Percentiles rank a stretch among this genome's conserved stretches.
Conservation (phyloP, 1,284 basidiomycete genomes). For the Cystobasidium pallidum region DNA sequence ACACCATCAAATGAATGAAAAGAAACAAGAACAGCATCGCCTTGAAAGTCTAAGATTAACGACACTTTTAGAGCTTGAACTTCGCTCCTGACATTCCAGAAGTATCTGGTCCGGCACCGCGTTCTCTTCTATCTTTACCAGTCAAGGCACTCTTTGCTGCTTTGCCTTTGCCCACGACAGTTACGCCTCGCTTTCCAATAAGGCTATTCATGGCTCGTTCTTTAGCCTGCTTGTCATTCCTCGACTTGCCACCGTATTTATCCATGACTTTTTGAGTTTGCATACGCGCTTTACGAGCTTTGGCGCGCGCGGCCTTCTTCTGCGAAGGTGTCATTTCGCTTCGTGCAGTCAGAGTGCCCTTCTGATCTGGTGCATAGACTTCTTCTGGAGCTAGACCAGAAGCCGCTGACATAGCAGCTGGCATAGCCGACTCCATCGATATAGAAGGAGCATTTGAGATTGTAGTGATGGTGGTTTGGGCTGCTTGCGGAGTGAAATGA, state of each 20-base stretch:
- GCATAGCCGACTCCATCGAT: conserved; percentile 87
- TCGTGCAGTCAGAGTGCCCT: conserved; percentile 61
- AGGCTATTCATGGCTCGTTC: conserved; percentile 49
- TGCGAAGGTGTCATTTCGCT: conserved; percentile 84
- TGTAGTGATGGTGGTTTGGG: conserved; percentile 85
- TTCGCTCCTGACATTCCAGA: conserved; percentile 12
- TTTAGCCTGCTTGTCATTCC: conserved; percentile 70
- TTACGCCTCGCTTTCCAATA: conserved; percentile 52
- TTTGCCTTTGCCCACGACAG: conserved; percentile 52
- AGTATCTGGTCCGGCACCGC: conserved; percentile 13
- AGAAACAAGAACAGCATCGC: not conserved
- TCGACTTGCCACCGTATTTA: conserved; percentile 64
- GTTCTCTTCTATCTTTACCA: conserved; percentile 23
- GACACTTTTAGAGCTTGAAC: conserved; percentile 32
- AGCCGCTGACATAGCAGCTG: conserved; percentile 72
- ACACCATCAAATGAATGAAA: not conserved
- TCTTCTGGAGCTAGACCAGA: conserved; percentile 94
- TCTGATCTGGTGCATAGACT: conserved; percentile 67
- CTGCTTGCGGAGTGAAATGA: conserved; percentile 93
- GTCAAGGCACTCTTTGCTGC: conserved; percentile 43
- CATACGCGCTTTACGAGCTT: conserved; percentile 73
- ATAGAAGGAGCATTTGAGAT: conserved; percentile 81
- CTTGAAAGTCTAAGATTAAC: not conserved
- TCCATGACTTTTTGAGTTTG: conserved; percentile 68
- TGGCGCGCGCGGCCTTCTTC: conserved; percentile 73